These are phyloP conservation scores for Echium plantagineum DNA, from an alignment of 257 asterid genomes.

Conservation along the genomic window DNA sequence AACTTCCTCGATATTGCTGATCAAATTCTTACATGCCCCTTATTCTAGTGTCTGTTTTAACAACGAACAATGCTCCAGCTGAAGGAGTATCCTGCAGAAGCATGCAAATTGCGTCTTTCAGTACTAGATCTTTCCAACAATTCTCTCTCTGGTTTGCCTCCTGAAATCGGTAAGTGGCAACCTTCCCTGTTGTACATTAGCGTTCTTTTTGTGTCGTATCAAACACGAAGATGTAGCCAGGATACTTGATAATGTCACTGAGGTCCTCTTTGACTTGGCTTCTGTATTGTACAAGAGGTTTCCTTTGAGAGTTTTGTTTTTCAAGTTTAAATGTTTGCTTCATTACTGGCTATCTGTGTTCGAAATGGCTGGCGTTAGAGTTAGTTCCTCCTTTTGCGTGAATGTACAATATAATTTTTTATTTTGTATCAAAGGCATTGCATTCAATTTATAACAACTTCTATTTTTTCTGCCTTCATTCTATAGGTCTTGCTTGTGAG, in stretches of 20 bases:
- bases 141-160: slow-evolving; percentile 84
- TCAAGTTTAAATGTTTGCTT: not conserved
- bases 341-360: not conserved
- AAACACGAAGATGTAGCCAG: not conserved
- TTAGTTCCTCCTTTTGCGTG: not conserved
- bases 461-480: not conserved
- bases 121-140: slow-evolving; percentile 87
- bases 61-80: slow-evolving; percentile 41
- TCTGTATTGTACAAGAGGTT: not conserved
- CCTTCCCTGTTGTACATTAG: not conserved
- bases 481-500: too few relatives aligned
- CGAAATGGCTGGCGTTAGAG: not conserved
- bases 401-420: not conserved
- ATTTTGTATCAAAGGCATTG: not conserved
- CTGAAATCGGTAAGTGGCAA: slow-evolving; percentile 79
- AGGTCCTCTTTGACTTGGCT: not conserved
- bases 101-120: slow-evolving; percentile 73
- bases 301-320: too few relatives aligned
- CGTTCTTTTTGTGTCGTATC: not conserved
- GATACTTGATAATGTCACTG: not conserved
- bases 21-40: not conserved
- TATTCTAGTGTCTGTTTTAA: not conserved
- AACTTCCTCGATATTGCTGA: slow-evolving; percentile 2
- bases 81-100: slow-evolving; percentile 83
- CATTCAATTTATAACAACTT: not conserved